These are phyloP conservation scores for Emmonsiellopsis sp. DNA, from an alignment of 2,329 filamentous ascomycete species.

Conservation along the genomic window DNA sequence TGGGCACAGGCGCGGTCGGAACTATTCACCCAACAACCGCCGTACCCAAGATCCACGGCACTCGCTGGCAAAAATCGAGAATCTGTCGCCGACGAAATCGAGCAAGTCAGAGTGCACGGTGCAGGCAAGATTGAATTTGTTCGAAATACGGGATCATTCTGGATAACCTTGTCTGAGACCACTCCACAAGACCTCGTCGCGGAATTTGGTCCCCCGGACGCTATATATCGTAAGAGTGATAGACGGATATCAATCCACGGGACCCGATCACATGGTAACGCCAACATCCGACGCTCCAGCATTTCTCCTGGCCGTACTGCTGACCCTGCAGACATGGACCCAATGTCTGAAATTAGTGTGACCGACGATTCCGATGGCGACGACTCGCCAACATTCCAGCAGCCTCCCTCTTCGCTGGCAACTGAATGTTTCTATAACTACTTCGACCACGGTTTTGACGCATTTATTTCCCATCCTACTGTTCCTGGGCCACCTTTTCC, in stretches of 20 bases:
- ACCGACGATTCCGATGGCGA: conserved; percentile 62
- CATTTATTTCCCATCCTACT: conserved; percentile 73
- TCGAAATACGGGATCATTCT: conserved; percentile 60
- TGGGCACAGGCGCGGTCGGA: conserved; percentile 75
- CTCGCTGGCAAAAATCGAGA: conserved; percentile 65
- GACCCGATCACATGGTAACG: conserved; percentile 43
- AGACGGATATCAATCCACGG: conserved; percentile 76
- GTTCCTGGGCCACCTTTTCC: conserved; percentile 57
- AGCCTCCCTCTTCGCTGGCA: conserved; percentile 46
- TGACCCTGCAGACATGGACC: conserved; percentile 58
- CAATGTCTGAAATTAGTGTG: conserved; percentile 62
- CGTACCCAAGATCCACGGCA: conserved; percentile 63
- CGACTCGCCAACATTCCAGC: conserved; percentile 43
- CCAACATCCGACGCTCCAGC: conserved; percentile 35
- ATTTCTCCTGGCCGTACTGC: conserved; percentile 27
- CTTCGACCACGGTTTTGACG: conserved; percentile 89
- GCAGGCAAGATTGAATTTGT: conserved; percentile 70
- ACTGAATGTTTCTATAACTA: conserved; percentile 86
- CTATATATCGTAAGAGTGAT: conserved; percentile 87
- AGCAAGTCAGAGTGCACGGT: conserved; percentile 67
- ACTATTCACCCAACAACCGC: conserved; percentile 66
- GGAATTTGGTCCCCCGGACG: conserved; percentile 85
- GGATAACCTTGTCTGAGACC: conserved; percentile 72
- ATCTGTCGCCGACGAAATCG: conserved; percentile 78
- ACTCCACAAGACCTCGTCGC: conserved; percentile 86